Evolutionary conservation across 129 eudicot species (phyloP).

Genomic region (Sambucus nigra): DNA sequence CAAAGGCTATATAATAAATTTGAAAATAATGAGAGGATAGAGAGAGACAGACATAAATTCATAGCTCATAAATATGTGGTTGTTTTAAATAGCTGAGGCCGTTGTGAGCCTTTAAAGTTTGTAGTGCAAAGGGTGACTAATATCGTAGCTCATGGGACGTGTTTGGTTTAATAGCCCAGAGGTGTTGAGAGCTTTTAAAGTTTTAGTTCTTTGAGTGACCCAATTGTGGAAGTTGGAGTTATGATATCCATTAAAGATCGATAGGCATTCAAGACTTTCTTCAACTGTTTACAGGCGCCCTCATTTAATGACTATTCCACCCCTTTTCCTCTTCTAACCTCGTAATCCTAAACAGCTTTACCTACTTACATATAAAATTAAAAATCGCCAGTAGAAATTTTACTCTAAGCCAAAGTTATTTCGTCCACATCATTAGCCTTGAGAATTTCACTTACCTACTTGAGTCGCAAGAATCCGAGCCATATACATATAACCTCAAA

Average conservation of each 20-base stretch:
- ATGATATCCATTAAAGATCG: conserved; percentile 28
- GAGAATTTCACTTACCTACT: too few species aligned
- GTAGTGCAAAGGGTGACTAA: conserved; percentile 34
- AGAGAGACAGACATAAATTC: conserved; percentile 32
- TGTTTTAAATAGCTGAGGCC: conserved; percentile 29
- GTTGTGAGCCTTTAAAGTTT: conserved; percentile 50
- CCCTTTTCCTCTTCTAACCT: conserved; percentile 14
- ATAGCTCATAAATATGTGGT: conserved; percentile 24
- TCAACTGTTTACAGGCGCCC: conserved; percentile 52
- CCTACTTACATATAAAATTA: too few species aligned
- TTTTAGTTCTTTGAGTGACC: conserved; percentile 36
- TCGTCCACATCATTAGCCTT: too few species aligned
- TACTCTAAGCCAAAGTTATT: too few species aligned
- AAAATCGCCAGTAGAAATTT: too few species aligned
- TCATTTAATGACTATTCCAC: conserved; percentile 30
- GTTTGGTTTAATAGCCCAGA: conserved; percentile 29
- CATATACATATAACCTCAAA: too few species aligned
- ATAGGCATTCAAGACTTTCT: conserved; percentile 46
- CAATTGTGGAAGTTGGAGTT: conserved; percentile 62
- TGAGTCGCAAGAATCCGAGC: too few species aligned
- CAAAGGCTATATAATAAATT: not conserved
- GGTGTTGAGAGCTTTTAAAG: conserved; percentile 42
- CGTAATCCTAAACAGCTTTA: too few species aligned
- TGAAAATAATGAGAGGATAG: conserved; percentile 3
- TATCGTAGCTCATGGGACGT: conserved; percentile 35